phyloP scores from a whole-genome alignment of 129 eudicot species.

The Helianthus tuberosus region DNA sequence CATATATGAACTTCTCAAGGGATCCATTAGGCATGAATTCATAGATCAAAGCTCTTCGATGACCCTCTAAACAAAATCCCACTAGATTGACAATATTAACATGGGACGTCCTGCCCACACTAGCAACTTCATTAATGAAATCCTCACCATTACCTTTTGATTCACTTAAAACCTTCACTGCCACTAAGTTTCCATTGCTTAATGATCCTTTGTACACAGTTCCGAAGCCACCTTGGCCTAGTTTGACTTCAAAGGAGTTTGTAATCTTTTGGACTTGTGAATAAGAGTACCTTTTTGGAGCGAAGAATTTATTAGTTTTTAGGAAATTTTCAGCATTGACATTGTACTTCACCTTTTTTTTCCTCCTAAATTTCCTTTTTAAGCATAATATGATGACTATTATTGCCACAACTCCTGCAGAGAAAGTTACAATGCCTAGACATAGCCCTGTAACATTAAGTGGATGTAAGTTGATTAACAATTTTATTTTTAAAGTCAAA shows the following conservation, averaged over 20 bases:
- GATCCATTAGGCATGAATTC: conserved; percentile 62
- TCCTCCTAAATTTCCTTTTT: neutral
- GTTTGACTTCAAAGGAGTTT: conserved; percentile 28
- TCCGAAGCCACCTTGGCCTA: conserved; percentile 59
- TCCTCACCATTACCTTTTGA: conserved; percentile 42
- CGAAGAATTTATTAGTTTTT: conserved; percentile 31
- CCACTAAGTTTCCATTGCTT: conserved; percentile 42
- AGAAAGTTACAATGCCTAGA: too few species aligned
- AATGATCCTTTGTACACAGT: conserved; percentile 49
- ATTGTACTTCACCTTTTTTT: neutral
- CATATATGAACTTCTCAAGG: conserved; percentile 44
- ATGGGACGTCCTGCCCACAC: conserved; percentile 49
- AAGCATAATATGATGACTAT: too few species aligned
- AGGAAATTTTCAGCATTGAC: conserved; percentile 33
- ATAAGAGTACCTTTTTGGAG: conserved; percentile 47
- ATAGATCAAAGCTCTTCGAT: conserved; percentile 44
- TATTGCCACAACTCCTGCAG: too few species aligned
- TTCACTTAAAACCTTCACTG: conserved; percentile 50
- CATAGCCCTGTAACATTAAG: too few species aligned
- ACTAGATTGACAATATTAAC: conserved; percentile 47
- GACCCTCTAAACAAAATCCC: conserved; percentile 47
- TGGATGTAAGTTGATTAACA: too few species aligned
- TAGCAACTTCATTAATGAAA: conserved; percentile 53
- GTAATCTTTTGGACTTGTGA: conserved; percentile 47
- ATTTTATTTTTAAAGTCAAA: too few species aligned